A percentile compares a stretch with the other conserved stretches of the same genome.
Conservation (phyloP, 2,329 filamentous ascomycete species). For the Aureobasidium pullulans region DNA sequence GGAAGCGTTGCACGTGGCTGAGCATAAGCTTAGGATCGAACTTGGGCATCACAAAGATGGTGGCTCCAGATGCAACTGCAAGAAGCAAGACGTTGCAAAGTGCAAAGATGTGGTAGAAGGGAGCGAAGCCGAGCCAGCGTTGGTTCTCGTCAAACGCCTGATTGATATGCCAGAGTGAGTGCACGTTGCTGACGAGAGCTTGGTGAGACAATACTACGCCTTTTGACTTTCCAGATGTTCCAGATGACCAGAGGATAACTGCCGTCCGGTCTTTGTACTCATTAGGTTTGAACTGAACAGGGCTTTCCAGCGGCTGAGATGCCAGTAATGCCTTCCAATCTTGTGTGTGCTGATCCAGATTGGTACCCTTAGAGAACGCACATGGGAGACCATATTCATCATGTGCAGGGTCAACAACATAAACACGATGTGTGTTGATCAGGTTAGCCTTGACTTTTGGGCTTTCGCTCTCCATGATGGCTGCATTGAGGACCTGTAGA, state of each 20-base stretch:
- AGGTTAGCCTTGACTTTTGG: conserved; percentile 4
- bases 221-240: conserved; percentile 42
- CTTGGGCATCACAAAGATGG: conserved; percentile 42
- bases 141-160: conserved; percentile 3
- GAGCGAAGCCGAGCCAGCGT: conserved; percentile 30
- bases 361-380: neutral
- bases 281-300: neutral
- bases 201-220: conserved; percentile 23
- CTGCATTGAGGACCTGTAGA: neutral
- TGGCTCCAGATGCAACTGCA: conserved; percentile 39
- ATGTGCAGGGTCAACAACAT: conserved; percentile 5
- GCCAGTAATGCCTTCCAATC: conserved; percentile 8
- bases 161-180: conserved; percentile 12
- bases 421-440: neutral
- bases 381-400: conserved; percentile 12
- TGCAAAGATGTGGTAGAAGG: conserved; percentile 48
- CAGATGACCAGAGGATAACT: conserved; percentile 38
- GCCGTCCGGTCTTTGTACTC: conserved; percentile 1
- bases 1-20: conserved; percentile 32
- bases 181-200: conserved; percentile 5
- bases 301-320: neutral
- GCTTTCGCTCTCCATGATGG: neutral
- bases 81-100: conserved; percentile 40
- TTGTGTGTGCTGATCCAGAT: neutral
- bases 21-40: conserved; percentile 38